Conservation (phyloP, 768 basidiomycete species). For the Mycena filopes region DNA sequence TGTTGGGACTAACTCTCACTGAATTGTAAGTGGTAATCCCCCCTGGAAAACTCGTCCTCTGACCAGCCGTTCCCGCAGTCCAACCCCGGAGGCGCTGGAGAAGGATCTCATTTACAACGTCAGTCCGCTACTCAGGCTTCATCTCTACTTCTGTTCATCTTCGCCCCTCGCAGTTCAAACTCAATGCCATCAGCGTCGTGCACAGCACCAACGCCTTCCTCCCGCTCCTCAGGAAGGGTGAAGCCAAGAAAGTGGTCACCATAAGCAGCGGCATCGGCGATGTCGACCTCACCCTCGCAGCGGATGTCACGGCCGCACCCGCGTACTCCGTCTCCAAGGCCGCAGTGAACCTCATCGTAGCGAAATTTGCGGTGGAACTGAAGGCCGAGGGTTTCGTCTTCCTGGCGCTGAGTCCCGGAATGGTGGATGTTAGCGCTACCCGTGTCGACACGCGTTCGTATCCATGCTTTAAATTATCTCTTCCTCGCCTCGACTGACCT, state of each 20-base stretch:
- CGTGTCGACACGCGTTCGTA: neutral
- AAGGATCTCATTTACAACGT: slow-evolving; percentile 11
- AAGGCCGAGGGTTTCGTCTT: slow-evolving; percentile 48
- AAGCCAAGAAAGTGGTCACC: slow-evolving; percentile 43
- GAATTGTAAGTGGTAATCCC: neutral
- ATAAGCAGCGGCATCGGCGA: slow-evolving; percentile 45
- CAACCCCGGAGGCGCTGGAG: slow-evolving; percentile 12
- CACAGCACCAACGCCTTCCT: slow-evolving; percentile 5
- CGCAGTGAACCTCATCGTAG: slow-evolving; percentile 48
- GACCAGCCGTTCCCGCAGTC: neutral
- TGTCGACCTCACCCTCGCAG: slow-evolving; percentile 35
- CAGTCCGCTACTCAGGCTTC: neutral
- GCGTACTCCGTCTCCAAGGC: slow-evolving; percentile 52
- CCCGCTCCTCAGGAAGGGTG: neutral
- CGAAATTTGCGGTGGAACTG: slow-evolving; percentile 46
- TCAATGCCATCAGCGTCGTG: neutral
- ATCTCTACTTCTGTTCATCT: neutral
- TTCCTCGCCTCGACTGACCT: neutral
- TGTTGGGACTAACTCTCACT: neutral
- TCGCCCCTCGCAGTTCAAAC: neutral
- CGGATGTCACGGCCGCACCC: slow-evolving; percentile 18
- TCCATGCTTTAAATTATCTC: neutral
- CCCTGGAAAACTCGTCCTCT: too few relatives aligned
- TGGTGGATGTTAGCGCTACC: slow-evolving; percentile 44
- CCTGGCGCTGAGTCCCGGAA: slow-evolving; percentile 50